Evolutionary conservation across 2,329 filamentous ascomycete species (phyloP), one percentile per base, ranked within the genome.

Genomic region (Dactylellina sp.): DNA sequence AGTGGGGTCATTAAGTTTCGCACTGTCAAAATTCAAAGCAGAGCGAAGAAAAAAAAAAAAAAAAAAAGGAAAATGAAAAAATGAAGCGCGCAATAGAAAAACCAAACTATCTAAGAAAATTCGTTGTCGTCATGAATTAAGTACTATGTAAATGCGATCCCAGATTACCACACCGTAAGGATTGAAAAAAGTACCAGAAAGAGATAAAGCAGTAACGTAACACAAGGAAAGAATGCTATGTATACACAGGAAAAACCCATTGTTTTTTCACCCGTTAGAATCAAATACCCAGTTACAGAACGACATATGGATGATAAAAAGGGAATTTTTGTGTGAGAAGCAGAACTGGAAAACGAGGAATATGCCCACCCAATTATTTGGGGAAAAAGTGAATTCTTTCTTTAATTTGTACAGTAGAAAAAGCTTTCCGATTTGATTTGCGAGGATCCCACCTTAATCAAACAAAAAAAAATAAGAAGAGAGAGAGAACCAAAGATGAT

Each of bases 1-100:
- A 77, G 78, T 78, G 80, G 79, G 80, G 79, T 75, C 78, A 55
- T 70, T 59, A 63, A 77, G 77, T 78, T 78, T 79, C 50, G 35
- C 32, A 55, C 32, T 55, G 4, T 32, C n/a, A n/a, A n/a, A n/a
- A n/a, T n/a, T n/a, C n/a, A n/a, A n/a, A n/a, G n/a, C n/a, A n/a
- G n/a, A n/a, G n/a, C n/a, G n/a, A n/a, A n/a, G n/a, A n/a, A n/a
- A n/a, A n/a, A n/a, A n/a, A n/a, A 55, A 75, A 76, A 65, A 78
- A 78, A 79, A 78, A 79, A 75, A 75, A 65, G 76, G 75, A 44
- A 49, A 50, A 72, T 37, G 25, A 76, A 75, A 44, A 49, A 50
- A 72, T 37, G 25, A 74, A 76, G 72, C 71, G 76, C 75, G 79
- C 72, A 76, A 77, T 78, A 78, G 79, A 80, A 80, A 79, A 80